Base-by-base conservation (phyloP, 192 early-diverging fungal species). In the Globomyces pollinis-pini region DNA sequence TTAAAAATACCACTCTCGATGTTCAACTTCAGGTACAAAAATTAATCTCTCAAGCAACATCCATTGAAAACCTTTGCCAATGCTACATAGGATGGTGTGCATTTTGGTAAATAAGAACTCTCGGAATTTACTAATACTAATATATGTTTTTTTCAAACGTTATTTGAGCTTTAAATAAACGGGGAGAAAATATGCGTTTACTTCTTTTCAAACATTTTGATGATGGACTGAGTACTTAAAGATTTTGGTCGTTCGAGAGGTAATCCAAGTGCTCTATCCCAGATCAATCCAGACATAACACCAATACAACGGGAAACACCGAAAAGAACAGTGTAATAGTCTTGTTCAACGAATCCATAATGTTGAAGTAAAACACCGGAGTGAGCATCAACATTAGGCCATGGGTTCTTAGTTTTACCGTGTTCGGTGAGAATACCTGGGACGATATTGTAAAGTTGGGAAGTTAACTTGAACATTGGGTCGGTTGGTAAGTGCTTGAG, bases 401-500 rank as follows among this genome's bases (percentile, higher is more conserved):
- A 99, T 59, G 96, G 96, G 88, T 99, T 99, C 88, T 95, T 96
- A 85, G 93, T 96, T 88, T 96, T 99, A 64, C 96, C 96, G 78
- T 99, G 96, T 81, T 99, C 91, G 56, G 86, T 91, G 36, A 99
- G 80, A 45, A 96, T 90, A 53, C 86, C 88, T 11, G 96, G 96
- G 16, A 88, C 91, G 51, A 99, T 90, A 81, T 92, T 94, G 88
- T 96, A 99, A 60, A 99, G 69, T 63, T 94, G 83, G 74, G 86
- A 87, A 67, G 96, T 93, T 36, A 95, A 81, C 81, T 94, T 90
- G 86, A 99, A 96, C 69, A 96, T 79, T 61, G 88, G 88, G 77
- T 99, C 91, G 67, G 87, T 81, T 45, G 96, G 96, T 68, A 99
- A 82, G 80, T 96, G 89, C 86, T 96, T 95, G 69, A 91, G 81